Evolutionary conservation across 2,329 filamentous ascomycete species (phyloP).

Genomic region (Pseudopyrenochaeta lycopersici): DNA sequence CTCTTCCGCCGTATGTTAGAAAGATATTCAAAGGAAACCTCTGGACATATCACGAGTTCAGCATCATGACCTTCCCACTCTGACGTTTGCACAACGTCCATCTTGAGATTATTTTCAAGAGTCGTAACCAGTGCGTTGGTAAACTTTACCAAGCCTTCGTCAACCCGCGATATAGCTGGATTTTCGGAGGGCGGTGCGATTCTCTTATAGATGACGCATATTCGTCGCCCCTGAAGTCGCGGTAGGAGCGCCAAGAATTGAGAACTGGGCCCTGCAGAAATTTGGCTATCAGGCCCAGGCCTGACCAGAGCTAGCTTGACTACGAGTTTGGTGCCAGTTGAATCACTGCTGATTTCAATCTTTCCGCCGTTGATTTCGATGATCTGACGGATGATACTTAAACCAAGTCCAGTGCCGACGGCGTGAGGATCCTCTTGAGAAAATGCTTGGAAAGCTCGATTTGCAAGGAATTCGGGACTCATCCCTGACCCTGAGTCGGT

Average conservation of each 20-base stretch:
- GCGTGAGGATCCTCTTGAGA: constrained; percentile 42
- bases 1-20: constrained; percentile 26
- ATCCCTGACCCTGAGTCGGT: constrained; percentile 47
- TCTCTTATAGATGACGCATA: constrained; percentile 35
- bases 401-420: constrained; percentile 34
- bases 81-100: constrained; percentile 36
- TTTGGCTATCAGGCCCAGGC: constrained; percentile 1
- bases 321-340: constrained; percentile 24
- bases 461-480: constrained; percentile 41
- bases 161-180: constrained; percentile 6
- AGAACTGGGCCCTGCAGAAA: constrained; percentile 3
- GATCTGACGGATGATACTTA: constrained; percentile 41
- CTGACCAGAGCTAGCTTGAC: constrained; percentile 28
- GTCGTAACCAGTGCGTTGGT: constrained; percentile 29
- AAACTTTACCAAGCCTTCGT: constrained; percentile 30
- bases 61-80: constrained; percentile 32
- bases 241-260: constrained; percentile 27
- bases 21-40: constrained; percentile 44
- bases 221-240: constrained; percentile 27
- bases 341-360: constrained; percentile 38
- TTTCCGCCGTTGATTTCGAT: constrained; percentile 39
- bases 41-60: constrained; percentile 45
- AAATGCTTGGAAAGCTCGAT: constrained; percentile 45
- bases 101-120: constrained; percentile 33
- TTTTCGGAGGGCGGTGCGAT: not conserved